Percentiles rank a stretch among this genome's conserved stretches.
phyloP scores from a whole-genome alignment of 2,329 filamentous ascomycete species.

The Cytospora leucostoma region DNA sequence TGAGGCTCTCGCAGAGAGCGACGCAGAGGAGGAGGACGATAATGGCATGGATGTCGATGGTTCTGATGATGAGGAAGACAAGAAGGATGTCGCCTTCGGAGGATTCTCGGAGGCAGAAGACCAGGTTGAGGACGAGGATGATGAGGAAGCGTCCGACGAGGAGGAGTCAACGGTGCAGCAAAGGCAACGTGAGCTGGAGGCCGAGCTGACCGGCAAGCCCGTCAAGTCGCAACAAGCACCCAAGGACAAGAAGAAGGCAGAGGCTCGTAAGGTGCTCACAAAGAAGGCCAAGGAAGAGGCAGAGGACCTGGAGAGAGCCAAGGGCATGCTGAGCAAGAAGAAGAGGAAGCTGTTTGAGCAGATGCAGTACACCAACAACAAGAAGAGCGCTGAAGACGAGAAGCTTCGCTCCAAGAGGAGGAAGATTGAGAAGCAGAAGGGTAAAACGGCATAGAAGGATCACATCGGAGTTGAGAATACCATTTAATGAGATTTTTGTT shows the following conservation, averaged over 20 bases:
- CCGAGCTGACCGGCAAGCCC: constrained; percentile 75
- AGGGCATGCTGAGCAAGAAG: constrained; percentile 98
- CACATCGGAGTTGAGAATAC: constrained; percentile 31
- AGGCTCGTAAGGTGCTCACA: constrained; percentile 67
- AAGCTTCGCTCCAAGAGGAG: constrained; percentile 86
- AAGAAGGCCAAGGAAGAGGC: constrained; percentile 74
- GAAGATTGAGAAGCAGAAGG: constrained; percentile 73
- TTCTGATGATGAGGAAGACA: constrained; percentile 48
- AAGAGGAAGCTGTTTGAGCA: constrained; percentile 97
- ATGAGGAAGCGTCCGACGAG: constrained; percentile 55
- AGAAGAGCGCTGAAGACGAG: constrained; percentile 88
- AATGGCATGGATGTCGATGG: constrained; percentile 52
- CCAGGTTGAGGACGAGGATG: constrained; percentile 42
- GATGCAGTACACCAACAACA: constrained; percentile 94
- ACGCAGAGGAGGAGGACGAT: constrained; percentile 49
- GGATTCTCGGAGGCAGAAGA: constrained; percentile 56
- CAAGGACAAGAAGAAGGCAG: constrained; percentile 66
- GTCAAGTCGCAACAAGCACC: constrained; percentile 53
- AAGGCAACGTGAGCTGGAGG: constrained; percentile 89
- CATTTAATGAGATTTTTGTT: constrained; percentile 28
- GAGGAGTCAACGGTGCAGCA: constrained; percentile 63
- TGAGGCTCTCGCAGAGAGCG: constrained; percentile 68
- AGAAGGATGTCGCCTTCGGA: constrained; percentile 48
- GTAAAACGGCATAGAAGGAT: constrained; percentile 40
- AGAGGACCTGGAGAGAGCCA: constrained; percentile 87